Percentiles rank a stretch among this genome's conserved stretches.
These are phyloP conservation scores for Macadamia integrifolia DNA, from an alignment of 164 flowering plant genomes.

Conservation along the genomic window DNA sequence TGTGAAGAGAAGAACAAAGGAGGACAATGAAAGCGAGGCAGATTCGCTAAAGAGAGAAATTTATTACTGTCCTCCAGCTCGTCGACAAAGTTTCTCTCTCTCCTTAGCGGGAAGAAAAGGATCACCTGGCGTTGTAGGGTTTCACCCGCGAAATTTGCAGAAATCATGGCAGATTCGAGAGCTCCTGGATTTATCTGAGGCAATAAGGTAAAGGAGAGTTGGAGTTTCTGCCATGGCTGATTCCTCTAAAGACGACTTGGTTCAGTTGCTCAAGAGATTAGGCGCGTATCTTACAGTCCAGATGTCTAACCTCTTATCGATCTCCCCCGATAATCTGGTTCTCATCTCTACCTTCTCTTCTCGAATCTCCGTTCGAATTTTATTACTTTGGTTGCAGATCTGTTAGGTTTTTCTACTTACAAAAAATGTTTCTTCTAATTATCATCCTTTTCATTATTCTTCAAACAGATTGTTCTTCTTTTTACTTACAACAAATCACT, in stretches of 20 bases:
- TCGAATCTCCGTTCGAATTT: not conserved
- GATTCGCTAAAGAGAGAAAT: no score
- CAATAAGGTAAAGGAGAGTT: not conserved
- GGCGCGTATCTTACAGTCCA: slow-evolving; percentile 68
- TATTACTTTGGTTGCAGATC: not conserved
- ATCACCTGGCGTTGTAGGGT: not conserved
- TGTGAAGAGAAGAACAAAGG: no score
- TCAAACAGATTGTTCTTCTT: not conserved
- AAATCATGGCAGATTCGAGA: not conserved
- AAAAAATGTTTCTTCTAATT: no score
- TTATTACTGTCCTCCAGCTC: not conserved
- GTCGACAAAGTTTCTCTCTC: slow-evolving; percentile 7
- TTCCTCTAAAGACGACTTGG: slow-evolving; percentile 60
- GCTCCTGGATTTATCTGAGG: not conserved
- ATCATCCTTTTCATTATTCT: not conserved
- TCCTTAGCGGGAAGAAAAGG: not conserved
- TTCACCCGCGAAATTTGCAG: slow-evolving; percentile 5
- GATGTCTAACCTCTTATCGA: slow-evolving; percentile 57
- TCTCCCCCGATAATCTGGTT: slow-evolving; percentile 48
- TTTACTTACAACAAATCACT: not conserved
- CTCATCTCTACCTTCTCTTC: not conserved
- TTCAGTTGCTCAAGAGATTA: slow-evolving; percentile 62
- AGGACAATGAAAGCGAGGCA: no score
- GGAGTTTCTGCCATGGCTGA: slow-evolving; percentile 49
- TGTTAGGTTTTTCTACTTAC: not conserved